Percentiles rank a stretch among this genome's conserved stretches.
Evolutionary conservation across 768 basidiomycete genomes (phyloP).

Genomic region (Boletus vinaceobasis): DNA sequence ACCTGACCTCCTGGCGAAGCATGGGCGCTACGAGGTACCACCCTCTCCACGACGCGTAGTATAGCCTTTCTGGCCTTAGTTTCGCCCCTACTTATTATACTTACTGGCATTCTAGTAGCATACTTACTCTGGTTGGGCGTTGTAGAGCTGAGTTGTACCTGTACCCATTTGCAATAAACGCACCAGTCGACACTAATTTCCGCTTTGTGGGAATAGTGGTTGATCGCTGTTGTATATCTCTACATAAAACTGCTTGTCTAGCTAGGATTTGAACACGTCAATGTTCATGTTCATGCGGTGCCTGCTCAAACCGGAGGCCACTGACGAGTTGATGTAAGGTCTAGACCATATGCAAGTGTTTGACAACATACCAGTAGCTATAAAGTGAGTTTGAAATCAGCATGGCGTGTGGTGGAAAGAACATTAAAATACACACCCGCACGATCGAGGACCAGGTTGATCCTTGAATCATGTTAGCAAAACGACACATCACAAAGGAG

Average conservation of each 20-base stretch:
- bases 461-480: slow-evolving; percentile 49
- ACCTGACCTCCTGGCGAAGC: slow-evolving; percentile 19
- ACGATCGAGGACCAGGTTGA: slow-evolving; percentile 80
- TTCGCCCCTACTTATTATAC: slow-evolving; percentile 28
- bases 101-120: slow-evolving; percentile 33
- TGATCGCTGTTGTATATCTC: slow-evolving; percentile 10
- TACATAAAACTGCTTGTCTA: slow-evolving; percentile 5
- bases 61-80: slow-evolving; percentile 17
- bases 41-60: slow-evolving; percentile 13
- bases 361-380: slow-evolving; percentile 47
- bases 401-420: not conserved
- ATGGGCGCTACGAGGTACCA: slow-evolving; percentile 1
- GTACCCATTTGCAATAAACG: slow-evolving; percentile 28
- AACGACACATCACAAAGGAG: not conserved
- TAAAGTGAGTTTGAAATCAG: slow-evolving; percentile 11
- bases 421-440: slow-evolving; percentile 65
- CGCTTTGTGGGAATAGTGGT: slow-evolving; percentile 6
- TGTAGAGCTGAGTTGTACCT: slow-evolving; percentile 34
- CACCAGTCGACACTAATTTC: slow-evolving; percentile 12
- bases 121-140: slow-evolving; percentile 27
- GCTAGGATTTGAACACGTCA: slow-evolving; percentile 4
- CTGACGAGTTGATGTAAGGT: slow-evolving; percentile 38
- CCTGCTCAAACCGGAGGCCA: slow-evolving; percentile 88
- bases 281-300: slow-evolving; percentile 58
- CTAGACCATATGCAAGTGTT: not conserved